Evolutionary conservation across 2,329 filamentous ascomycete species (phyloP).

Genomic region (Fusarium foetens): DNA sequence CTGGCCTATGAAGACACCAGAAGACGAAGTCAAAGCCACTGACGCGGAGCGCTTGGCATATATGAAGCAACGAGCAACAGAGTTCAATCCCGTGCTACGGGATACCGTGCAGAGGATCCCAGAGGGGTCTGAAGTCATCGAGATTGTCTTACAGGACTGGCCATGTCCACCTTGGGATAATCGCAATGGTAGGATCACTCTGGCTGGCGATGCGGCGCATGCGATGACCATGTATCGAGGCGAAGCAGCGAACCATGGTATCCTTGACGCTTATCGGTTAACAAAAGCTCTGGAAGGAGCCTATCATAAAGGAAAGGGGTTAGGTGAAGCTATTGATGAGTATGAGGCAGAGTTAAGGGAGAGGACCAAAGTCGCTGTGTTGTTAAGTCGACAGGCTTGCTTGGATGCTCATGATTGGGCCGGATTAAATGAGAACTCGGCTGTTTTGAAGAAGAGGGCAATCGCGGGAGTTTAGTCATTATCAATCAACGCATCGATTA

Average conservation of each 20-base stretch:
- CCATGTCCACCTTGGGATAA: conserved; percentile 8
- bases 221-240: conserved; percentile 19
- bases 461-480: neutral
- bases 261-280: conserved; percentile 1
- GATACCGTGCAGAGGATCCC: neutral
- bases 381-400: conserved; percentile 10
- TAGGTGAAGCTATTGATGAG: neutral
- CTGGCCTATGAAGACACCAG: neutral
- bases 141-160: conserved; percentile 13
- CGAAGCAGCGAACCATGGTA: conserved; percentile 6
- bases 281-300: neutral
- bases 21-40: conserved; percentile 3
- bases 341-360: conserved; percentile 3
- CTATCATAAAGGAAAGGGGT: neutral
- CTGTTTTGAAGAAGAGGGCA: conserved; percentile 5
- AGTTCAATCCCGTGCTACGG: conserved; percentile 2
- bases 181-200: neutral
- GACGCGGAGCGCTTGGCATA: neutral
- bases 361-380: conserved; percentile 2
- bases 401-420: conserved; percentile 14
- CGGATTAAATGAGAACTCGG: conserved; percentile 3
- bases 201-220: conserved; percentile 11
- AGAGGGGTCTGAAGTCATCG: neutral
- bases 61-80: conserved; percentile 4
- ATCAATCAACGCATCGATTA: fast-evolving